Base-by-base conservation (phyloP, 2,329 filamentous ascomycete species). In the Aureobasidium sp. region DNA sequence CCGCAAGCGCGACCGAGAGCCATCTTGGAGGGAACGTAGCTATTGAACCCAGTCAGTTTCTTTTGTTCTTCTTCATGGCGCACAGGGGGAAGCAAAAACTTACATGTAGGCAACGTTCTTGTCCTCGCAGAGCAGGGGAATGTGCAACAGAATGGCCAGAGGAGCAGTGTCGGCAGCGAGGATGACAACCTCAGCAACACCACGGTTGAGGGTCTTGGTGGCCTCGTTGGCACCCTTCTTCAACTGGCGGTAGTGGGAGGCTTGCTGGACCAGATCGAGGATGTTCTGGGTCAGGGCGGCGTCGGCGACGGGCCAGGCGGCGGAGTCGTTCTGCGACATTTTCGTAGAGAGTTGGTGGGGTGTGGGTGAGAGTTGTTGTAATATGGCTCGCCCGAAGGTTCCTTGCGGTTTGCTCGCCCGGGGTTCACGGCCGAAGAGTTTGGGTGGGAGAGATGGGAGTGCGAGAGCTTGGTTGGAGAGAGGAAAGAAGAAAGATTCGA, bases 1-100 rank as follows among this genome's bases (percentile, higher is more conserved):
- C 93, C 93, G 73, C 90, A 94, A 53, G 93, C 92, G 67, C 92
- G 85, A 69, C 91, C 91, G 54, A 96, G 85, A 60, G 90, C 89
- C 70, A 91, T 88, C 85, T 96, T 89, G 77, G 82, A 83, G 67
- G 77, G 77, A 49, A 79, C 76, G 68, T 74, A 75, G 64, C 73
- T 68, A 21, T 14, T 7, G 14, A 25, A 16, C 21, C 13, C 7
- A 6, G n/a, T 48, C n/a, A 48, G 45, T n/a, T 2, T 13, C 8
- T n/a, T n/a, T n/a, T n/a, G n/a, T n/a, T n/a, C n/a, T n/a, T n/a
- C n/a, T n/a, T n/a, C n/a, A n/a, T n/a, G n/a, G n/a, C n/a, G n/a
- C n/a, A n/a, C n/a, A n/a, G n/a, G n/a, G n/a, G n/a, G 21, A 16
- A 30, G 21, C 14, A 21, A 21, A 21, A 21, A 21, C 21, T 21